Evolutionary conservation across 1,284 basidiomycete genomes (phyloP).

Genomic region (Chalciporus sp.): DNA sequence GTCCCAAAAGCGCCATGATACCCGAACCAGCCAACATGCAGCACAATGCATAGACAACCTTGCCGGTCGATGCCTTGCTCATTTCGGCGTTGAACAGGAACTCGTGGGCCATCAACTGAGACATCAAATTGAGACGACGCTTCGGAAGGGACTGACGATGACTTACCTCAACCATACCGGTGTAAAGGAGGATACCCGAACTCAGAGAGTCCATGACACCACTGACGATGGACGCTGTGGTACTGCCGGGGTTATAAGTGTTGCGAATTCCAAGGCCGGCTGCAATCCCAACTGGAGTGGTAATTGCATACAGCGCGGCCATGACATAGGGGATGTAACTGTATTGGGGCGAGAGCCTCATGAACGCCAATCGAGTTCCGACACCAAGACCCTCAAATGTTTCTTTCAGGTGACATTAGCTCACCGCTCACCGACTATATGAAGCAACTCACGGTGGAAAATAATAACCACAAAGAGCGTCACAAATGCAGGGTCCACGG

Average conservation of each 20-base stretch:
- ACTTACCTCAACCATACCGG: slow-evolving; percentile 83
- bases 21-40: slow-evolving; percentile 81
- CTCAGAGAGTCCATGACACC: slow-evolving; percentile 87
- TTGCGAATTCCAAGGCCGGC: slow-evolving; percentile 81
- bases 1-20: slow-evolving; percentile 83
- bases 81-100: slow-evolving; percentile 88
- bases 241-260: slow-evolving; percentile 80
- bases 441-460: slow-evolving; percentile 73
- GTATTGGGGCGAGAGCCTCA: slow-evolving; percentile 63
- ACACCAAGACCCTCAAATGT: slow-evolving; percentile 91
- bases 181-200: slow-evolving; percentile 89
- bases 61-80: slow-evolving; percentile 64
- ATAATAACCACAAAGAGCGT: slow-evolving; percentile 88
- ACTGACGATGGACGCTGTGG: slow-evolving; percentile 77
- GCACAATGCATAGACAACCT: slow-evolving; percentile 68
- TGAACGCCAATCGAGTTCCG: slow-evolving; percentile 80
- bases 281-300: slow-evolving; percentile 85
- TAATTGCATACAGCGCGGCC: slow-evolving; percentile 73
- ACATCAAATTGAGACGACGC: slow-evolving; percentile 4
- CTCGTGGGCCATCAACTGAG: slow-evolving; percentile 85
- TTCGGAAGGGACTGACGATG: not conserved
- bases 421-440: not conserved
- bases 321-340: slow-evolving; percentile 66
- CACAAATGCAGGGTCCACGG: slow-evolving; percentile 81
- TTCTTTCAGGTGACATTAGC: slow-evolving; percentile 48